Percentiles rank a stretch among this genome's conserved stretches.
Evolutionary conservation across 73 alveolate genomes (phyloP).

Genomic region (Tetrahymena elliotti): DNA sequence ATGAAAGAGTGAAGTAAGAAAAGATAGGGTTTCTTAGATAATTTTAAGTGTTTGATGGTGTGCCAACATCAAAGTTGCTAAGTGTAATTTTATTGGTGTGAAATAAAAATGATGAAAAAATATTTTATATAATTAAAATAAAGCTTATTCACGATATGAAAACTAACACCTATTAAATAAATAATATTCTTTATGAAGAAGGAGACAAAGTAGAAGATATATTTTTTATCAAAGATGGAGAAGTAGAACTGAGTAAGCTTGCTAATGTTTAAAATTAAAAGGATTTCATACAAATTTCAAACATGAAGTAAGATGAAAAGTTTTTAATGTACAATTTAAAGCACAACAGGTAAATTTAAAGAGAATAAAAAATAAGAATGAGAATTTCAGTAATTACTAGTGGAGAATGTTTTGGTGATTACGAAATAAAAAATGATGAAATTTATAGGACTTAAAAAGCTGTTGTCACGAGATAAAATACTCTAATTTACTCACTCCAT

Average conservation of each 20-base stretch:
- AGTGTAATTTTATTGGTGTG: background rate
- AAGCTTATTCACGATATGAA: background rate
- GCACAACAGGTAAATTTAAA: background rate
- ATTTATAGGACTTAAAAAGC: background rate
- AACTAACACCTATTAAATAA: background rate
- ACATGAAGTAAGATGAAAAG: background rate
- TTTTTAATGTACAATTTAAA: background rate
- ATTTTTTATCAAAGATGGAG: background rate
- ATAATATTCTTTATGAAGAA: background rate
- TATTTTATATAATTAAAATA: background rate
- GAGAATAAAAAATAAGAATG: background rate
- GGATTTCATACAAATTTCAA: background rate
- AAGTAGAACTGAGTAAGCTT: background rate
- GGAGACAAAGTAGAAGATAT: background rate
- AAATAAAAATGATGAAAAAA: background rate
- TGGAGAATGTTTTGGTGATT: background rate
- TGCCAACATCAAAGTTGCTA: background rate
- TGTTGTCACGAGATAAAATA: background rate
- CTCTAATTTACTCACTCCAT: background rate
- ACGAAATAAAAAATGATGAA: background rate
- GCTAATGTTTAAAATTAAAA: background rate
- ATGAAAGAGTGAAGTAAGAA: background rate
- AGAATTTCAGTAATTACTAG: background rate
- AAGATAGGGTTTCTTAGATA: background rate
- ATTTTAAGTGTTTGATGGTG: background rate